Base-by-base conservation (phyloP, 2,329 filamentous ascomycete species). In the Epichloe hybrida region DNA sequence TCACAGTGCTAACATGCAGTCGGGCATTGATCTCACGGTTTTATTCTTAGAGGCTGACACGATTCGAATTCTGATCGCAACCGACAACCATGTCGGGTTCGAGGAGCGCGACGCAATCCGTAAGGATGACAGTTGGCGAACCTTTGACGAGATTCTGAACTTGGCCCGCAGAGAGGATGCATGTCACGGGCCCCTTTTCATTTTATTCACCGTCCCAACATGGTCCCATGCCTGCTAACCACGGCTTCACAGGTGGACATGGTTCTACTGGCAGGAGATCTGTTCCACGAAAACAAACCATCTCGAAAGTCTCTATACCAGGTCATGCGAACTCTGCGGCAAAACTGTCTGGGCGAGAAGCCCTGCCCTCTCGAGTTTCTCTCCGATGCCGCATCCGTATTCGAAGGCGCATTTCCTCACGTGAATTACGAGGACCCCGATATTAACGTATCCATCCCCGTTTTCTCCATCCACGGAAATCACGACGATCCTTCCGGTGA, bases 401-500 rank as follows among this genome's bases (percentile, higher is more conserved):
- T 98, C 60, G 84, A 88, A 54, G 86, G 86, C 6, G 83, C 88
- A 0, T 95, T 96, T 63, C 84, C 88, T 47, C 86, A 96, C 65
- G 91, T 95, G 68, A 98, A 98, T 68, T 98, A 98, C 68, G 89
- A 97, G 67, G 93, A 98, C 61, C 81, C 88, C 23, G 88, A 98
- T 60, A 96, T 98, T 67, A 98, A 98, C 61, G 81, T 98, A 54
- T 88, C 90, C 1, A 96, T 97, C 51, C 93, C 93, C 0, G 89
- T 98, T 31, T 98, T 98, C 64, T 95, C 91, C 0, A 98, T 98
- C 40, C 94, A 98, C 61, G 93, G 93, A 44, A 98, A 98, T 62
- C 93, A 98, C 64, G 93, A 98, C 62, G 93, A 98, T 63, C 93
- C 93, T 0, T 94, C 90, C n/a, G 93, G 93, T 9, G 90, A 96